Base-by-base conservation (phyloP, 208 protist genomes). In the Phytomonas francai region DNA sequence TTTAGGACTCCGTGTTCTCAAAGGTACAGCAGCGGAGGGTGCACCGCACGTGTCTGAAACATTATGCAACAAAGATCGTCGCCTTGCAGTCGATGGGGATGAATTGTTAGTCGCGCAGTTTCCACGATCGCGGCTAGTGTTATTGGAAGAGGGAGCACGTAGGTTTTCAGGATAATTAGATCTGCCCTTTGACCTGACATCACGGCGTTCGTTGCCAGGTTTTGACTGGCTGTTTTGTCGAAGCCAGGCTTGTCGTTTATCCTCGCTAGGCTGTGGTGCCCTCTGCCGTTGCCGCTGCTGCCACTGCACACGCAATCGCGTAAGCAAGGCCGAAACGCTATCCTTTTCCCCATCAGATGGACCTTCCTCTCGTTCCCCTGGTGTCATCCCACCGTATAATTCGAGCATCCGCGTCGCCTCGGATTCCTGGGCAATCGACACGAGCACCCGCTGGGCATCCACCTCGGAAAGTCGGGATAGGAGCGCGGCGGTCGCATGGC, bases 401-500 rank as follows among this genome's bases (percentile, higher is more conserved):
- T 63, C 32, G 7, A 79, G 65, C 25, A 79, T 60, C 9, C 74
- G 68, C 12, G 66, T 65, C 11, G 65, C 62, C 11, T 63, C 60
- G 19, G 70, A 56, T 9, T 70, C 22, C 32, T 71, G 51, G 11
- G 27, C 32, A 25, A 79, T 63, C 32, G 70, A 68, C 27, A 34
- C 3, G 11, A 67, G 56, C 59, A 79, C 73, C 25, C 39, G 59
- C 32, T 36, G n/a, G 3, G 74, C 68, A 49, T 73, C 69, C 22
- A 65, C 63, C 9, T 49, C 42, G 16, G 74, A 59, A 42, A 74
- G 70, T 49, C 56, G 34, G 45, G 72, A 61, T 1, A 79, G 59
- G 14, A 79, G 0, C 19, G 9, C 61, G 0, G 68, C 65, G 69
- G 71, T 74, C 14, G 71, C 54, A 34, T 74, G 61, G 56, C 74